Base-by-base conservation (phyloP, 495 filamentous ascomycete species). In the Podospora sp. region DNA sequence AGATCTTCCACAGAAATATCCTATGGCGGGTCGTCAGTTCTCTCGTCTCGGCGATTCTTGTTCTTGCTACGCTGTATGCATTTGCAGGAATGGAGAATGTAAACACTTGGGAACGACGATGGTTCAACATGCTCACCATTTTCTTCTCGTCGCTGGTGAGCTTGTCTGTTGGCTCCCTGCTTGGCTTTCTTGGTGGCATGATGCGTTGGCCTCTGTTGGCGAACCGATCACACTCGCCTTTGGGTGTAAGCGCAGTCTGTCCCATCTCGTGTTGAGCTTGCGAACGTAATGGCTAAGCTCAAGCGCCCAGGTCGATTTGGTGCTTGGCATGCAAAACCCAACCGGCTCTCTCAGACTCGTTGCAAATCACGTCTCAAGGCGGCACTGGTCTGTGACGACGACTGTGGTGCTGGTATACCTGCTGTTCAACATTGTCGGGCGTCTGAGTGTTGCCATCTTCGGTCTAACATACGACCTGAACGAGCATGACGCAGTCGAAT, bases 181-280 rank as follows among this genome's bases (percentile, higher is more conserved):
- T 62, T 11, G 27, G 21, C 2, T 26, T 62, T 25, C 14, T 62
- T 18, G 59, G 59, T 7, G 14, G 27, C 29, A 62, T 80, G 33
- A 85, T 75, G 26, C 83, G 78, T 0, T 63, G 62, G 59, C 73
- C 70, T 22, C 73, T 73, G 24, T 69, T 63, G 1, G 77, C 71
- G 3, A 79, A 65, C 8, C 74, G 20, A 0, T 21, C 33, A 21
- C 33, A 62, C 18, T 46, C 59, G 20, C 33, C 59, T 33, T 33
- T 33, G 8, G 29, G 8, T 33, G 29, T 8, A 33, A 33, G 29
- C 8, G 8, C 8, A 3, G 4, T 33, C 29, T 8, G 29, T 33
- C 8, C 29, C 29, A 33, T 33, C 29, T 4, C 29, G 8, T 8
- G 29, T 3, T 33, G 3, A 33, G 29, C 8, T 8, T 33, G 8